Percentiles rank a stretch among this genome's conserved stretches.
Evolutionary conservation across 2,329 filamentous ascomycete species (phyloP).

Genomic region (Sodiomyces alkalinus): DNA sequence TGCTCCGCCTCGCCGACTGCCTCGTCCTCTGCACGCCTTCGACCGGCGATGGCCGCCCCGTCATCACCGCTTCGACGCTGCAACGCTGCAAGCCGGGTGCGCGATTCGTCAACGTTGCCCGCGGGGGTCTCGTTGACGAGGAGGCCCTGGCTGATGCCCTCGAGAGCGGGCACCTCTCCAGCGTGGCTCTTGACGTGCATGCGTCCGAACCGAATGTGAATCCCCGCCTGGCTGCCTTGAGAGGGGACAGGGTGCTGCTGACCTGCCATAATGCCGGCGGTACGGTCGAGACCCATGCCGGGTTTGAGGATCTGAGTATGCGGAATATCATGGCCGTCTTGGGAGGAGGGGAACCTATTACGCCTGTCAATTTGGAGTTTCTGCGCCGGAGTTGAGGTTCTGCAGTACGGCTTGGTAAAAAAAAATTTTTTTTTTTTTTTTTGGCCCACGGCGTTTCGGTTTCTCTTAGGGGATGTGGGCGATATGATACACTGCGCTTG

Average conservation of each 20-base stretch:
- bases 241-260: constrained; percentile 33
- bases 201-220: constrained; percentile 41
- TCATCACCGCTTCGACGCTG: constrained; percentile 35
- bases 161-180: constrained; percentile 30
- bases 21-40: constrained; percentile 46
- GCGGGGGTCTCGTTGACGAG: constrained; percentile 50
- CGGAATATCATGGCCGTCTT: constrained; percentile 49
- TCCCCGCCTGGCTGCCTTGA: constrained; percentile 25
- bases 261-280: constrained; percentile 56
- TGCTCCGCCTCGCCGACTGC: constrained; percentile 40
- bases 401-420: too few relatives aligned
- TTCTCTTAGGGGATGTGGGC: too few relatives aligned
- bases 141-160: constrained; percentile 45
- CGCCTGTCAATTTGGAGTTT: constrained; percentile 47
- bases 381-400: too few relatives aligned
- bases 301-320: constrained; percentile 52
- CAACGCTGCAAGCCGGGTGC: constrained; percentile 35
- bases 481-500: too few relatives aligned
- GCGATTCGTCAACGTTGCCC: constrained; percentile 50
- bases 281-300: constrained; percentile 49
- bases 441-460: too few relatives aligned
- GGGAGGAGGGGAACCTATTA: constrained; percentile 32
- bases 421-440: too few relatives aligned
- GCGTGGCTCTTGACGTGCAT: constrained; percentile 50
- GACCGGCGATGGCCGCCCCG: constrained; percentile 19